A percentile compares a stretch with the other conserved stretches of the same genome.
These are phyloP conservation scores for Pseudocercospora crystallina DNA, from an alignment of 2,329 filamentous ascomycete species.

Conservation along the genomic window DNA sequence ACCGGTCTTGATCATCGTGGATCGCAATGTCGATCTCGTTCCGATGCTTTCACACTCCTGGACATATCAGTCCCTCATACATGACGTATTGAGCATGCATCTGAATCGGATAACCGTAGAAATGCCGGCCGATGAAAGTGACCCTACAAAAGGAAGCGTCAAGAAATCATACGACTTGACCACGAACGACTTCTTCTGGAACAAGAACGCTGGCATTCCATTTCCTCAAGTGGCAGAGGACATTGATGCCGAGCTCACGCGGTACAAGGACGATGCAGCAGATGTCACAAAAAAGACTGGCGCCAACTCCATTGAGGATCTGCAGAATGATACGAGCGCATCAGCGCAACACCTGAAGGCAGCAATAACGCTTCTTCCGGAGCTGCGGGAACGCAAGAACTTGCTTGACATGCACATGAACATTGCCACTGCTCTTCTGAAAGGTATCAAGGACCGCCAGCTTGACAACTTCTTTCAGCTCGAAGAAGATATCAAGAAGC, in stretches of 20 bases:
- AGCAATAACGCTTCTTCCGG: conserved; percentile 87
- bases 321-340: conserved; percentile 83
- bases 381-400: conserved; percentile 89
- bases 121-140: conserved; percentile 73
- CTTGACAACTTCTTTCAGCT: conserved; percentile 95
- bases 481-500: conserved; percentile 89
- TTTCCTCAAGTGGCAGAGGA: conserved; percentile 97
- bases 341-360: conserved; percentile 94
- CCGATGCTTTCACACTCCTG: conserved; percentile 98
- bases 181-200: conserved; percentile 94
- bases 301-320: conserved; percentile 85
- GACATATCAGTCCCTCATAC: conserved; percentile 84
- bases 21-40: conserved; percentile 91
- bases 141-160: conserved; percentile 70
- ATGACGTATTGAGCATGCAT: conserved; percentile 74
- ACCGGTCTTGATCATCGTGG: conserved; percentile 88
- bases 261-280: conserved; percentile 92
- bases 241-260: conserved; percentile 87
- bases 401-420: conserved; percentile 99
- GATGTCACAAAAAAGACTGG: conserved; percentile 96
- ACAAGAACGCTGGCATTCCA: conserved; percentile 82
- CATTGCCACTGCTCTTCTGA: conserved; percentile 75
- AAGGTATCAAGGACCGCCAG: conserved; percentile 91
- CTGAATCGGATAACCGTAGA: conserved; percentile 95
- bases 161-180: conserved; percentile 91